phyloP scores from a whole-genome alignment of 306 rosid species.

The Rosa lucieae region DNA sequence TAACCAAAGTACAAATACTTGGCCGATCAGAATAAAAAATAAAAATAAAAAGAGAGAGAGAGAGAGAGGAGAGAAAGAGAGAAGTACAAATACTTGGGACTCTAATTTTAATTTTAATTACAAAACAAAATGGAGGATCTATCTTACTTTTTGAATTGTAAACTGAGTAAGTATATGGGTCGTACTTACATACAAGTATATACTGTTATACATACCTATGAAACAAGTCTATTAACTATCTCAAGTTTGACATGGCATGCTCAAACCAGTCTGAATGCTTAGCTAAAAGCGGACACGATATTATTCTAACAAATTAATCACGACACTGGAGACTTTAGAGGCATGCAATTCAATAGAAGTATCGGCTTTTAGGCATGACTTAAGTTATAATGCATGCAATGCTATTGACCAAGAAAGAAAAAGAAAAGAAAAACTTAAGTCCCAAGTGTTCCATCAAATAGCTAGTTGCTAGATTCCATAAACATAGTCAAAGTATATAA shows the following conservation, averaged over 20 bases:
- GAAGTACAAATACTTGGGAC: neutral
- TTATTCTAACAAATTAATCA: conserved; percentile 8
- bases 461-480: neutral
- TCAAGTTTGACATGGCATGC: conserved; percentile 8
- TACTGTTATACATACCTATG: neutral
- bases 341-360: neutral
- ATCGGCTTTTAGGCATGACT: neutral
- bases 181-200: neutral
- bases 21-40: neutral
- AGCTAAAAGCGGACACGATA: neutral
- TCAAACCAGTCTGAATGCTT: neutral
- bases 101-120: neutral
- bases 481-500: conserved; percentile 12
- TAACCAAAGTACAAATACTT: neutral
- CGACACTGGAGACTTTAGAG: conserved; percentile 8
- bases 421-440: neutral
- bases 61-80: too few relatives aligned
- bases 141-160: neutral
- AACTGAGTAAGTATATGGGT: neutral
- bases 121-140: neutral
- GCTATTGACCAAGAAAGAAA: neutral
- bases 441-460: conserved; percentile 7
- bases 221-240: neutral
- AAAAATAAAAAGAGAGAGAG: too few relatives aligned
- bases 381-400: neutral